These are phyloP conservation scores for Lasiodiplodia gonubiensis DNA, from an alignment of 2,329 filamentous ascomycete genomes.

Conservation along the genomic window DNA sequence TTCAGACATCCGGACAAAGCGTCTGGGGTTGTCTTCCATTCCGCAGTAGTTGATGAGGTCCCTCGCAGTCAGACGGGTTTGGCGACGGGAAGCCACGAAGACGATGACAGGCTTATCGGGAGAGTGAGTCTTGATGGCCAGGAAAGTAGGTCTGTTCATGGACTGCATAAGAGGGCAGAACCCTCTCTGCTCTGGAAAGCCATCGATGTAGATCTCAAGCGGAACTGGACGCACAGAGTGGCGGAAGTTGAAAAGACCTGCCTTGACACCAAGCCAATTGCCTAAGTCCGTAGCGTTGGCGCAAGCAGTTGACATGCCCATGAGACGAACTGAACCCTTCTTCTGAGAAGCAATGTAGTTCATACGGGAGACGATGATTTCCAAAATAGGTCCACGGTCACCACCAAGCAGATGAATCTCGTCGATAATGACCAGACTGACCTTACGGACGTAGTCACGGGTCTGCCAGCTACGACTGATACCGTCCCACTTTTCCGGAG, in stretches of 20 bases:
- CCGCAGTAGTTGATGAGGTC: slow-evolving; percentile 97
- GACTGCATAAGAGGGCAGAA: slow-evolving; percentile 99
- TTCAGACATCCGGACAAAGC: slow-evolving; percentile 93
- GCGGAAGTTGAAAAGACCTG: slow-evolving; percentile 93
- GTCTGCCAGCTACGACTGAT: slow-evolving; percentile 99
- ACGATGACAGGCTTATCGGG: slow-evolving; percentile 98
- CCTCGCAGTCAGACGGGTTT: slow-evolving; percentile 92
- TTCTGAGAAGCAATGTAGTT: slow-evolving; percentile 98
- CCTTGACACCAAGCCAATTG: slow-evolving; percentile 97
- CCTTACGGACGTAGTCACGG: slow-evolving; percentile 91
- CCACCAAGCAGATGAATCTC: slow-evolving; percentile 98
- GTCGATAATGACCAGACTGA: slow-evolving; percentile 96
- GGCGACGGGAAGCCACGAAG: slow-evolving; percentile 92
- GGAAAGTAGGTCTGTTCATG: slow-evolving; percentile 96
- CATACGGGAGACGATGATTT: slow-evolving; percentile 94
- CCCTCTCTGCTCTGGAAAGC: slow-evolving; percentile 90
- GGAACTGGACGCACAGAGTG: slow-evolving; percentile 97
- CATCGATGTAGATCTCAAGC: slow-evolving; percentile 94
- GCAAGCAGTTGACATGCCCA: slow-evolving; percentile 99
- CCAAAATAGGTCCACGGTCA: slow-evolving; percentile 94
- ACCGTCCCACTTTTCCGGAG: slow-evolving; percentile 99
- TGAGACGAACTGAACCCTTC: slow-evolving; percentile 82
- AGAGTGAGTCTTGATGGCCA: slow-evolving; percentile 95
- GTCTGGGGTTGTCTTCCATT: slow-evolving; percentile 95
- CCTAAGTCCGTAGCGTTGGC: slow-evolving; percentile 93